These are phyloP conservation scores for Trichomonas gallinae DNA, from an alignment of 208 protist species.

Conservation along the genomic window DNA sequence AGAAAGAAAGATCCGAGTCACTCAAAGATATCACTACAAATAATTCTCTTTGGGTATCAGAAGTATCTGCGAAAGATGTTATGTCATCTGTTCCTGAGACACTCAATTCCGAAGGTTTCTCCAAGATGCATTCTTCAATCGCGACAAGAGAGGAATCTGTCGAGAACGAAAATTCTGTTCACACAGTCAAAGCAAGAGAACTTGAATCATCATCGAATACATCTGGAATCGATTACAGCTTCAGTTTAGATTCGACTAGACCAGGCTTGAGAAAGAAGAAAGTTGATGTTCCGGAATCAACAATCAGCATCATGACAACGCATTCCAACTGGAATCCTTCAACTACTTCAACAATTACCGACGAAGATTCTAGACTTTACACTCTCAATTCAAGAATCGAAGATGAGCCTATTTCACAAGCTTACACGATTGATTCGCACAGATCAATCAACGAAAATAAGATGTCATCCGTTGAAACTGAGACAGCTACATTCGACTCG, in stretches of 20 bases:
- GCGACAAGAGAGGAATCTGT: not conserved
- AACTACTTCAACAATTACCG: not conserved
- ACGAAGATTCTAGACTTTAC: not conserved
- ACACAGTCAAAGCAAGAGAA: not conserved
- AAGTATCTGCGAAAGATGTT: not conserved
- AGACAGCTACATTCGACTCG: not conserved
- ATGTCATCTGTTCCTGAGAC: not conserved
- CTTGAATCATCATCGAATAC: not conserved
- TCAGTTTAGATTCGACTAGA: not conserved
- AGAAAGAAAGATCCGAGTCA: not conserved
- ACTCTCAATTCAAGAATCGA: not conserved
- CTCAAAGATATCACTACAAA: not conserved
- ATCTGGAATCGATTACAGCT: not conserved
- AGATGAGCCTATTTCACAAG: not conserved
- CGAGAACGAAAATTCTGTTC: not conserved
- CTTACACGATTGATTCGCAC: not conserved
- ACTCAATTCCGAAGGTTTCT: not conserved
- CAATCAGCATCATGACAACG: not conserved
- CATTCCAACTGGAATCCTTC: not conserved
- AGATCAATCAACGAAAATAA: not conserved
- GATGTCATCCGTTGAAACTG: not conserved
- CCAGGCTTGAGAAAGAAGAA: not conserved
- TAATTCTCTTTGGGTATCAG: not conserved
- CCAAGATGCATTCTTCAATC: not conserved
- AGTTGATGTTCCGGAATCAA: not conserved